These are phyloP conservation scores for Corymbia citriodora DNA, from an alignment of 441 rosid species.

Conservation along the genomic window DNA sequence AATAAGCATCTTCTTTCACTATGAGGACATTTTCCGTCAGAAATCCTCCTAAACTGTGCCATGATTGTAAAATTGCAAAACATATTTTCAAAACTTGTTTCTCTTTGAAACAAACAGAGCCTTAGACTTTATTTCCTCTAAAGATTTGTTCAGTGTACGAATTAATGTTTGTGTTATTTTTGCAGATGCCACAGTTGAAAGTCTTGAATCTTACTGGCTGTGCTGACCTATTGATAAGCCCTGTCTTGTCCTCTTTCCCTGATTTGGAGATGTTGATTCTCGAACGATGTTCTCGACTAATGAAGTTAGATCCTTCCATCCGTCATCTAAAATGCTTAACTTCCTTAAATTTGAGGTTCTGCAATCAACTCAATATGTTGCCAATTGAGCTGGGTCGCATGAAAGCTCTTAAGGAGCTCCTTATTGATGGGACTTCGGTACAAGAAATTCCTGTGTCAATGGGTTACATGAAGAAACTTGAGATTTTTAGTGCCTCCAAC, in stretches of 20 bases:
- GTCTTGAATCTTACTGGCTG: neutral
- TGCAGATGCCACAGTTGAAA: neutral
- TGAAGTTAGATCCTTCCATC: slow-evolving; percentile 1
- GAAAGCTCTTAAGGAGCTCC: neutral
- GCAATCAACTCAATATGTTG: neutral
- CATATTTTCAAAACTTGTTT: neutral
- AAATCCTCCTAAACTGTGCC: neutral
- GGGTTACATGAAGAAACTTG: neutral
- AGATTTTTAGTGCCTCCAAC: neutral
- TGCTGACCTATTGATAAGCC: neutral
- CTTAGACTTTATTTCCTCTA: neutral
- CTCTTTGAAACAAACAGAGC: neutral
- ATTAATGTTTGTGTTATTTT: neutral
- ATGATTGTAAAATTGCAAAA: neutral
- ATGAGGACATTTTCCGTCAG: neutral
- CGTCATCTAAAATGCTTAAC: neutral
- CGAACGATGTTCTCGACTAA: neutral
- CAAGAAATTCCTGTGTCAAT: neutral
- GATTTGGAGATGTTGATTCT: neutral
- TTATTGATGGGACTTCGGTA: neutral
- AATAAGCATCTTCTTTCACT: neutral
- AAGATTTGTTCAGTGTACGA: neutral
- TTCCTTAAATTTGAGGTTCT: slow-evolving; percentile 1
- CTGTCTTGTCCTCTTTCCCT: neutral
- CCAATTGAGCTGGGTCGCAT: neutral